Conservation (phyloP, 2,329 filamentous ascomycete genomes). For the Cordyceps cateniannulata region DNA sequence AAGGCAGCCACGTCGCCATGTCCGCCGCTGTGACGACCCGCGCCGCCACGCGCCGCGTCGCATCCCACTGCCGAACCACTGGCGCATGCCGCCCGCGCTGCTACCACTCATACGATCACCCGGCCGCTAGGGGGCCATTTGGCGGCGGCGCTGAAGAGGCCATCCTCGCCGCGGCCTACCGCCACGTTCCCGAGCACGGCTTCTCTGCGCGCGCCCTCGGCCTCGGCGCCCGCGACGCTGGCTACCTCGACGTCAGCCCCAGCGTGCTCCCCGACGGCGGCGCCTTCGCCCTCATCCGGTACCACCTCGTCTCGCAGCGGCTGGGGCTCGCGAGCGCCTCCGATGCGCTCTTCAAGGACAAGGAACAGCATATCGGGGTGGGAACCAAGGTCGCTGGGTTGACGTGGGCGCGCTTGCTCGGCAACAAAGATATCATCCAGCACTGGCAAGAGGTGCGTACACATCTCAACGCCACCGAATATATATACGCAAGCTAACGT, state of each 20-base stretch:
- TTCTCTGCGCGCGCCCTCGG: constrained; percentile 71
- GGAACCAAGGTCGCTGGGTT: constrained; percentile 62
- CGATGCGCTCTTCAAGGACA: constrained; percentile 32
- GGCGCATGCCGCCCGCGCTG: background rate
- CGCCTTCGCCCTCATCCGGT: constrained; percentile 74
- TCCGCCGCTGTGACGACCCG: background rate
- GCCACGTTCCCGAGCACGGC: constrained; percentile 72
- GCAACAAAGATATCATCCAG: constrained; percentile 64
- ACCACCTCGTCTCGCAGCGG: constrained; percentile 65
- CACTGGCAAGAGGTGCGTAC: constrained; percentile 77
- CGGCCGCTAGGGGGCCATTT: constrained; percentile 53
- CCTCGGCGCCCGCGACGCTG: constrained; percentile 73
- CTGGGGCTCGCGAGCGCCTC: constrained; percentile 45
- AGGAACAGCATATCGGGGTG: constrained; percentile 35
- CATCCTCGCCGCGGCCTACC: constrained; percentile 76
- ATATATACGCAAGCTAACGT: background rate
- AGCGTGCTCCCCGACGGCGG: constrained; percentile 75
- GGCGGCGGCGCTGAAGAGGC: constrained; percentile 59
- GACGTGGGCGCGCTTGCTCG: constrained; percentile 69
- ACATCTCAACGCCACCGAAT: background rate
- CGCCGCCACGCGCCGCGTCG: background rate
- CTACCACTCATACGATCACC: constrained; percentile 72
- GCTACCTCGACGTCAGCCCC: constrained; percentile 79
- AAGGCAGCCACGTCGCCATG: background rate
- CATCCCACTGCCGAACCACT: background rate